Evolutionary conservation across 441 rosid genomes (phyloP).

Genomic region (Pelargonium cotyledonis): DNA sequence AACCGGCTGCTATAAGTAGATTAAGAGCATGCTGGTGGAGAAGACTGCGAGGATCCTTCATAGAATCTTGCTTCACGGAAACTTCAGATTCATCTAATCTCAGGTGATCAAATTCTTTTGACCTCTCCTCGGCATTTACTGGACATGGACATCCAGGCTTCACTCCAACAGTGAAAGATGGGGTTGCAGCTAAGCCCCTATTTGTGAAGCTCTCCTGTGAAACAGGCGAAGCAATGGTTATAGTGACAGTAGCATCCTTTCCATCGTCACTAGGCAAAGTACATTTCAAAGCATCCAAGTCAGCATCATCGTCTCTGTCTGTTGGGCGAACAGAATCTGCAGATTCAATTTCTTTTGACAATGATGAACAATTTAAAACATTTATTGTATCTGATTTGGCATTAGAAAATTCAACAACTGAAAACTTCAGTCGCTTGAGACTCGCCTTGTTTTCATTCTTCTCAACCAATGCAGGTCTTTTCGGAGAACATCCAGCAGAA

Average conservation of each 20-base stretch:
- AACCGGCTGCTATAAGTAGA: conserved; percentile 54
- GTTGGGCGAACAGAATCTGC: conserved; percentile 27
- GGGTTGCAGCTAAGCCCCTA: conserved; percentile 36
- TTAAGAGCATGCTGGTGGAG: conserved; percentile 46
- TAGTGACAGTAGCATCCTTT: conserved; percentile 31
- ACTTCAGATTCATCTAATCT: conserved; percentile 27
- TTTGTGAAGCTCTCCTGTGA: conserved; percentile 72
- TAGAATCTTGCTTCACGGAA: conserved; percentile 31
- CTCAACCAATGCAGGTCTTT: conserved; percentile 31
- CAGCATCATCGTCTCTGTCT: conserved; percentile 26
- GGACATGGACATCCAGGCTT: conserved; percentile 26
- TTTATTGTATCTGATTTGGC: conserved; percentile 24
- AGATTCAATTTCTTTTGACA: conserved; percentile 20
- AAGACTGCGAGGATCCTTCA: conserved; percentile 64
- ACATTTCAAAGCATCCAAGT: conserved; percentile 27
- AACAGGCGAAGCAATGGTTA: conserved; percentile 64
- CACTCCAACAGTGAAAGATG: conserved; percentile 30
- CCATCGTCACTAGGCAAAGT: conserved; percentile 31
- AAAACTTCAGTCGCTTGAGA: conserved; percentile 45
- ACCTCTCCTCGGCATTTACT: conserved; percentile 24
- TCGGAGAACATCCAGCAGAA: conserved; percentile 28
- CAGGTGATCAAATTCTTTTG: conserved; percentile 24
- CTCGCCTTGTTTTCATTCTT: conserved; percentile 28
- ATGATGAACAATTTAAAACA: conserved; percentile 24
- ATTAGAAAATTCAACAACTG: conserved; percentile 27